Conservation (phyloP, 108 stramenopile species). For the Nannochloropsis granulata region DNA sequence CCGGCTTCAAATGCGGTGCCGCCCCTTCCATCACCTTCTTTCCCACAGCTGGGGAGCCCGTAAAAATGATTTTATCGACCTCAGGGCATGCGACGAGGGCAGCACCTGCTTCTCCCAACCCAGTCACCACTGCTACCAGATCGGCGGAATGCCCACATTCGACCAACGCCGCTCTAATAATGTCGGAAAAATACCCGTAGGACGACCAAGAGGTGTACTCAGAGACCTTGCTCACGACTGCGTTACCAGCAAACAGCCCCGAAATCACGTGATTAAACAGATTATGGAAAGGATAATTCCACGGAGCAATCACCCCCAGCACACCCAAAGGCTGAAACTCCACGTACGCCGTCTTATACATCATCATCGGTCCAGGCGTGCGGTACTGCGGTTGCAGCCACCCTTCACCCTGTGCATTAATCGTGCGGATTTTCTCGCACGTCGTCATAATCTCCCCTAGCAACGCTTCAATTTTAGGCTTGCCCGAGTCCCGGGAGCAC, state of each 20-base stretch:
- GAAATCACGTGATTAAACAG: slow-evolving; percentile 88
- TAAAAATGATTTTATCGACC: slow-evolving; percentile 97
- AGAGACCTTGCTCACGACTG: slow-evolving; percentile 83
- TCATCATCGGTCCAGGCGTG: slow-evolving; percentile 71
- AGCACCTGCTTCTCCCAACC: slow-evolving; percentile 76
- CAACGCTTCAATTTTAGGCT: slow-evolving; percentile 63
- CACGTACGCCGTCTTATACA: slow-evolving; percentile 85
- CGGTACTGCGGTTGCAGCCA: slow-evolving; percentile 62
- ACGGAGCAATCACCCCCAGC: slow-evolving; percentile 90
- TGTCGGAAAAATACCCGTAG: slow-evolving; percentile 54
- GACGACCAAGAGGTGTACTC: slow-evolving; percentile 83
- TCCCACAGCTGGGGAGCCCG: slow-evolving; percentile 83
- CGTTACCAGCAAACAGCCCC: slow-evolving; percentile 90
- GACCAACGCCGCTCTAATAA: slow-evolving; percentile 59
- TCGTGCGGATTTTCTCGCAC: slow-evolving; percentile 79
- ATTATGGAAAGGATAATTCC: slow-evolving; percentile 99
- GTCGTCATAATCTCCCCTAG: slow-evolving; percentile 94
- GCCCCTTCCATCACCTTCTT: slow-evolving; percentile 76
- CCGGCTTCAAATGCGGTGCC: slow-evolving; percentile 72
- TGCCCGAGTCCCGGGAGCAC: slow-evolving; percentile 68
- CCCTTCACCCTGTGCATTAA: slow-evolving; percentile 66
- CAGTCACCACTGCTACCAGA: slow-evolving; percentile 71
- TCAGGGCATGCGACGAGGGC: slow-evolving; percentile 66
- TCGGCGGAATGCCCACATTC: slow-evolving; percentile 76
- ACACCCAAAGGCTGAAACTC: slow-evolving; percentile 93